Percentiles rank a stretch among this genome's conserved stretches.
Conservation (phyloP, 2,329 filamentous ascomycete species). For the Periglandula ipomoeae region DNA sequence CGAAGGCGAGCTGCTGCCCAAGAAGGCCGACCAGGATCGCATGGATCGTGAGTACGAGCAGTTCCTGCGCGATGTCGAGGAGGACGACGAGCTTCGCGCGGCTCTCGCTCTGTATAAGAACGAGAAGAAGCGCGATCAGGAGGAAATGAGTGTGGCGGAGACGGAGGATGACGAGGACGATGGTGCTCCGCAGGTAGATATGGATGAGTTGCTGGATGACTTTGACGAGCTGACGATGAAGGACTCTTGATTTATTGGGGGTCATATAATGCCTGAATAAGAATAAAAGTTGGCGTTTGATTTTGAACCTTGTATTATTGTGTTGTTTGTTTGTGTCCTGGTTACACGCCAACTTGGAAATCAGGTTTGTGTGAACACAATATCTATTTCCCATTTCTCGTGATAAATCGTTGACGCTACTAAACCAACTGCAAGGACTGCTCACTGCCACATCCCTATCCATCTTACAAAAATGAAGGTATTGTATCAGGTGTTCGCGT, state of each 20-base stretch:
- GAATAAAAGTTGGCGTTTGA: background rate
- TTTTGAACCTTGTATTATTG: too few species aligned
- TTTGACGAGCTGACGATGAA: conserved; percentile 68
- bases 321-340: too few species aligned
- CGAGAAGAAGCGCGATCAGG: conserved; percentile 41
- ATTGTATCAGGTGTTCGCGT: conserved; percentile 20
- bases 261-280: background rate
- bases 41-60: conserved; percentile 93
- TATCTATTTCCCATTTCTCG: too few species aligned
- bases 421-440: too few species aligned
- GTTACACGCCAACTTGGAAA: too few species aligned
- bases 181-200: conserved; percentile 59
- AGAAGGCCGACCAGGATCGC: conserved; percentile 78
- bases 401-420: too few species aligned
- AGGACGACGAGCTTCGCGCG: conserved; percentile 78
- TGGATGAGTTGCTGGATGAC: conserved; percentile 82
- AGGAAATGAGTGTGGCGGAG: conserved; percentile 60
- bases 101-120: conserved; percentile 83
- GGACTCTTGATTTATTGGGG: conserved; percentile 13
- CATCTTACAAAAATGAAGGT: conserved; percentile 27
- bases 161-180: conserved; percentile 51
- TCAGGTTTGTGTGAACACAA: too few species aligned
- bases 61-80: conserved; percentile 94
- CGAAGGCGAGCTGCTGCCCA: conserved; percentile 75
- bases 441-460: background rate